Base-by-base conservation (phyloP, 2,329 filamentous ascomycete species). In the Gliomastix tumulicola region DNA sequence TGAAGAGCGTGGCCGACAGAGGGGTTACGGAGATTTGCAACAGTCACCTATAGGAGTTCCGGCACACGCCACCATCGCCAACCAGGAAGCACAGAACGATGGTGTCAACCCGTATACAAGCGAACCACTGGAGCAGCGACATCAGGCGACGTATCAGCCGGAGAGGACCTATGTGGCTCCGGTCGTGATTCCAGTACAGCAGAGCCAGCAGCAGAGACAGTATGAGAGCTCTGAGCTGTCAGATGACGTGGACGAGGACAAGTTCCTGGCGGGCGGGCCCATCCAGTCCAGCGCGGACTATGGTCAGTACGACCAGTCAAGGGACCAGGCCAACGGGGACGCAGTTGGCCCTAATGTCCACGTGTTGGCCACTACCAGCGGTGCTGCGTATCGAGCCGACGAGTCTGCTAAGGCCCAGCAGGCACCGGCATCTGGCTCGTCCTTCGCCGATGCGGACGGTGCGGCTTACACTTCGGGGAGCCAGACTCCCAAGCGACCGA, bases 91-190 rank as follows among this genome's bases (percentile, higher is more conserved):
- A 4, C 58, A 63, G 40, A 57, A 72, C 43, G 74, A 78, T 41
- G 72, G 74, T 7, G 61, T 77, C 27, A 78, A 79, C 46, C 74
- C 73, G 3, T 77, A 78, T 44, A 76, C 66, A 21, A 68, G 60
- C 44, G 62, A 71, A 45, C 62, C 67, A 1, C 43, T 65, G 11
- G 45, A 44, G 18, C 47, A 42, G 15, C 36, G 19, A 33, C 30
- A 39, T 21, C 30, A 25, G 3, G 11, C 19, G 36, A 30, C 23
- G 32, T 12, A 33, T 21, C 31, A 35, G 33, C 32, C 25, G 23
- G 34, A 30, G 23, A 35, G 32, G 27, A 39, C 38, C 17, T 32
- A 30, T 25, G 32, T 30, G 12, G 28, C 36, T 34, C 38, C 42
- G 21, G 28, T 43, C 20, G 22, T 35, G 5, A 12, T 15, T 19